Evolutionary conservation across 2,329 filamentous ascomycete genomes (phyloP), one percentile per base, ranked within the genome.

Genomic region (Colletotrichum australisinense): DNA sequence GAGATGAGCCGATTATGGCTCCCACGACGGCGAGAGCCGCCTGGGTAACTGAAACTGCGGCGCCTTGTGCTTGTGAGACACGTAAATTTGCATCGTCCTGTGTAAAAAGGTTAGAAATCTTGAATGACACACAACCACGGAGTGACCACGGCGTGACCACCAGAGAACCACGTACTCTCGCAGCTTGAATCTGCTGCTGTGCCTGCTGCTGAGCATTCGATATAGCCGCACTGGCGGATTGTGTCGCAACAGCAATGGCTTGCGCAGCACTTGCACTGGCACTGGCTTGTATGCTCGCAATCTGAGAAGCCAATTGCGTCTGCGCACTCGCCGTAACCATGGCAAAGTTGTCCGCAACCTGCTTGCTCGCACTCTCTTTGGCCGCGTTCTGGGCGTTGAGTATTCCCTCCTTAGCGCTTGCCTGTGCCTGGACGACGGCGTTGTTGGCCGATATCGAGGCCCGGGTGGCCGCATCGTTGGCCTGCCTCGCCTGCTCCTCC

Each of bases 21-120:
- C 81, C 84, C 4, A 85, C 82, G 22, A 86, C 81, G 11, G 83
- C 84, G 5, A 86, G 72, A 0, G 84, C 83, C 0, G 80, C 81
- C 77, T 86, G 83, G 0, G 84, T 85, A 19, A 82, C 82, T 3
- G 83, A 84, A 2, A 85, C 80, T 3, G 83, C 83, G 4, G 82
- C 77, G 22, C 79, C 82, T 64, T 84, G 83, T 0, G 83, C 80
- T 19, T 80, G 77, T 22, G 79, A 76, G 19, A 83, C 78, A 52
- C 81, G 78, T 3, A 67, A 67, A 35, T 76, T 77, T 6, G 81
- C 81, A n/a, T 82, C 78, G 7, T 60, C 42, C 75, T 76, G 55
- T 24, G 4, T 14, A n/a, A 5, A 12, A 12, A 59, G 56, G 32
- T 63, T 35, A 35, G 57, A 7, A 1, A 24, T 16, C 14, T 38